Evolutionary conservation across 768 basidiomycete genomes (phyloP).

Genomic region (Sutorius australiensis): DNA sequence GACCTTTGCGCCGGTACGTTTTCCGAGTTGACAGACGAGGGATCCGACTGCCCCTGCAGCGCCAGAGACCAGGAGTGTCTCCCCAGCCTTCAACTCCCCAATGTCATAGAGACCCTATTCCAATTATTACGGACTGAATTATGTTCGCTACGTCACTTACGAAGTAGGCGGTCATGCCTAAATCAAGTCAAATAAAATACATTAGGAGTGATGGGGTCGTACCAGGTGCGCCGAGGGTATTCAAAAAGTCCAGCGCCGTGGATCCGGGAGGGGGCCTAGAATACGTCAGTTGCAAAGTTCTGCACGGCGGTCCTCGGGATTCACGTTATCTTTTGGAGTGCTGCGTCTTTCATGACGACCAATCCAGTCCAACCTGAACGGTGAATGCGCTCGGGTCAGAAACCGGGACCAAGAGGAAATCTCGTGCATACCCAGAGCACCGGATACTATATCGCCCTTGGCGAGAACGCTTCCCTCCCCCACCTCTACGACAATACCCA

Average conservation of each 20-base stretch:
- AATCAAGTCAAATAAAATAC: neutral
- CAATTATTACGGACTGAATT: slow-evolving; percentile 1
- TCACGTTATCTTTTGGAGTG: slow-evolving; percentile 53
- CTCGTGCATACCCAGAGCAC: slow-evolving; percentile 49
- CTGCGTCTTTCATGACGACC: slow-evolving; percentile 53
- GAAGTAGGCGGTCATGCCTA: slow-evolving; percentile 88
- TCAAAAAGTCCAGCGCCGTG: slow-evolving; percentile 72
- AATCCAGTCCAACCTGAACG: slow-evolving; percentile 75
- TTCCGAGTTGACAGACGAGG: slow-evolving; percentile 79
- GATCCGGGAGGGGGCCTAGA: slow-evolving; percentile 56
- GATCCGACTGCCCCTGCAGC: slow-evolving; percentile 92
- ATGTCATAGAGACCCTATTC: slow-evolving; percentile 76
- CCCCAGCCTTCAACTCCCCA: slow-evolving; percentile 76
- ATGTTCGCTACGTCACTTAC: slow-evolving; percentile 38
- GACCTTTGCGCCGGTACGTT: slow-evolving; percentile 73
- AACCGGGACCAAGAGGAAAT: neutral
- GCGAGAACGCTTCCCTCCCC: slow-evolving; percentile 53
- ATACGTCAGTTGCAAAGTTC: neutral
- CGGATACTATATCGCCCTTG: slow-evolving; percentile 68
- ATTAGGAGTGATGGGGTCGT: slow-evolving; percentile 12
- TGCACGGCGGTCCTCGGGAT: slow-evolving; percentile 18
- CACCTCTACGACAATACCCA: slow-evolving; percentile 62
- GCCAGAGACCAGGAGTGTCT: slow-evolving; percentile 82
- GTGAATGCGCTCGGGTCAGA: neutral
- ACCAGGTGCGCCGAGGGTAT: slow-evolving; percentile 75